phyloP scores from a whole-genome alignment of 1,139 yeast genomes.

The Keqinozyma sinolaborantium region DNA sequence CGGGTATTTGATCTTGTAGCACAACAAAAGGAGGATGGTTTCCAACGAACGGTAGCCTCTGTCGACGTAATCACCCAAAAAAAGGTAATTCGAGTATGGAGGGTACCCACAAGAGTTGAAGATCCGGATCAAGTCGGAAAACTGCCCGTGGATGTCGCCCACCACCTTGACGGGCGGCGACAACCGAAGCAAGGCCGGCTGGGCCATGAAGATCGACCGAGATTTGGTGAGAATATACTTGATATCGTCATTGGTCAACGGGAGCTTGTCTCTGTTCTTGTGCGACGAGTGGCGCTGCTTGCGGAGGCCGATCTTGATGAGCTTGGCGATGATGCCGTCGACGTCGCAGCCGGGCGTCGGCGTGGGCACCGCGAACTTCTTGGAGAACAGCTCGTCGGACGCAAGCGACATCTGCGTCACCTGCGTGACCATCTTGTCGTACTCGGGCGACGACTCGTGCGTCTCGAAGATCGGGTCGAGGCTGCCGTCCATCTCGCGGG shows the following conservation, averaged over 20 bases:
- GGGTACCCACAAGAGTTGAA: constrained; percentile 79
- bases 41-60: constrained; percentile 82
- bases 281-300: constrained; percentile 12
- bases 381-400: background rate
- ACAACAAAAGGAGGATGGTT: constrained; percentile 66
- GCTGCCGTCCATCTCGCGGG: constrained; percentile 15
- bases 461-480: constrained; percentile 46
- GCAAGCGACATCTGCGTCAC: background rate
- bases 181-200: constrained; percentile 71
- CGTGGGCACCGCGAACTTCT: constrained; percentile 2
- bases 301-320: constrained; percentile 42
- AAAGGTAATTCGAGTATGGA: constrained; percentile 72
- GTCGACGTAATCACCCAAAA: constrained; percentile 84
- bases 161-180: constrained; percentile 86
- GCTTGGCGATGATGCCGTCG: constrained; percentile 52
- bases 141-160: constrained; percentile 88
- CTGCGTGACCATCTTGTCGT: constrained; percentile 7
- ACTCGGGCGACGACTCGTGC: constrained; percentile 34
- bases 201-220: constrained; percentile 66
- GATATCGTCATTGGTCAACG: constrained; percentile 50
- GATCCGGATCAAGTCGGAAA: constrained; percentile 68
- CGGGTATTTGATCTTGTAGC: constrained; percentile 78
- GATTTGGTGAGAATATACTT: constrained; percentile 64
- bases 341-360: constrained; percentile 20
- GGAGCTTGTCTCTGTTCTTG: constrained; percentile 34